Percentiles rank a stretch among this genome's conserved stretches.
Conservation (phyloP, 345 rosid species). For the Passiflora organensis region DNA sequence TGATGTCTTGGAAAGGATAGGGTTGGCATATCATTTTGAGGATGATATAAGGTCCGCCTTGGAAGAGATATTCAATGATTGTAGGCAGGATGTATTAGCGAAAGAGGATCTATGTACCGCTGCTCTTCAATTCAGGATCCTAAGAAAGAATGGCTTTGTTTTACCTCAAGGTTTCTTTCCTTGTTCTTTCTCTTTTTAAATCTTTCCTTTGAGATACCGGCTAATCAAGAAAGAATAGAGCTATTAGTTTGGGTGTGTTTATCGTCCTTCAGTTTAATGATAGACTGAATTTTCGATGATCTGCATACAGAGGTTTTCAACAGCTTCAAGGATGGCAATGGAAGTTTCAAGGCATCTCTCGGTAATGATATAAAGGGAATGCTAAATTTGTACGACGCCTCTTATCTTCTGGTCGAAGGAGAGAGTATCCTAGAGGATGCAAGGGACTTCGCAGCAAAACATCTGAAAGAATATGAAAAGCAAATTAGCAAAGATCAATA, state of each 20-base stretch:
- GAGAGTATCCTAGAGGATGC: constrained; percentile 16
- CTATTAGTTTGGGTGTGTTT: not conserved
- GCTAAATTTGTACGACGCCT: constrained; percentile 19
- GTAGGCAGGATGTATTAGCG: too few species aligned
- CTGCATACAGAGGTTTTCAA: constrained; percentile 9
- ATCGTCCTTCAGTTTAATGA: not conserved
- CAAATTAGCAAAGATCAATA: not conserved
- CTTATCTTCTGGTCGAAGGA: constrained; percentile 4
- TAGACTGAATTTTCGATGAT: not conserved
- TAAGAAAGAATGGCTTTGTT: constrained; percentile 10
- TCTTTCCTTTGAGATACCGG: too few species aligned
- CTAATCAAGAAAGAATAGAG: not conserved
- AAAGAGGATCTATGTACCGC: not conserved
- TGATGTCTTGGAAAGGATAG: constrained; percentile 18
- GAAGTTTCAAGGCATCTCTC: constrained; percentile 4
- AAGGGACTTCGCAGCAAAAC: constrained; percentile 7
- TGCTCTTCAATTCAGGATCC: constrained; percentile 15
- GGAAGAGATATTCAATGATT: not conserved
- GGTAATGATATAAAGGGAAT: constrained; percentile 14
- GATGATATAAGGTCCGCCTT: constrained; percentile 4
- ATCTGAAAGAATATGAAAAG: constrained; percentile 1
- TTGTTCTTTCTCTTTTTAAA: not conserved
- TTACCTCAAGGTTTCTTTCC: constrained; percentile 9
- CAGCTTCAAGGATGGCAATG: constrained; percentile 11
- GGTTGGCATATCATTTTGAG: constrained; percentile 13